Base-by-base conservation (phyloP, 169 alveolate species). In the Babesia gibsoni region DNA sequence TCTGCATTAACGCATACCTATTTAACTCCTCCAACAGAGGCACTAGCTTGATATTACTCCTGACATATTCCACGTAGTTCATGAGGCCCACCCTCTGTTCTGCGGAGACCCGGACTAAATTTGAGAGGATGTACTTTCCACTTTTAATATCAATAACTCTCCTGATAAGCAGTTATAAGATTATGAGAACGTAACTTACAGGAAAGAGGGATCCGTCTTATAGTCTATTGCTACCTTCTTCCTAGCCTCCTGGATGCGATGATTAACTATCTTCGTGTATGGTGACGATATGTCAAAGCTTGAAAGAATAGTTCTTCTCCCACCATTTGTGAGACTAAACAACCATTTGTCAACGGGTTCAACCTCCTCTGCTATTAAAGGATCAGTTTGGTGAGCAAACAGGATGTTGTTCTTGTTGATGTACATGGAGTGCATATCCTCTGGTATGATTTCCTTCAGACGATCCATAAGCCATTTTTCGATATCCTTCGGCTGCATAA, bases 1-100 rank as follows among this genome's bases (percentile, higher is more conserved):
- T 75, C 30, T 75, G 78, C 64, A 65, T 20, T 3, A 65, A 59
- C 20, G 84, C 84, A 16, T 43, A 75, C 14, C 80, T 20, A 35
- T 75, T 75, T 16, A 75, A 67, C 52, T 75, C 84, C 18, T 75
- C 84, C 29, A 66, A 52, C 18, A 75, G 35, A 6, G 84, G 84
- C 23, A 75, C 39, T 4, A 59, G 35, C 52, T 16, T 20, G 10
- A 75, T 75, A 41, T 75, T 75, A 2, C 42, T 36, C 23, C 67
- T 48, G 7, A 75, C 66, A 35, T 63, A 75, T 39, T 75, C 84
- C 12, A 75, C 72, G 42, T 75, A 75, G 3, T 46, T 58, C 1
- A 42, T 45, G 42, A 75, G 39, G 18, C 84, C 84, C 20, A n/a
- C 30, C 0, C 65, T 53, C 29, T 75, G 84, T 27, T 75, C 75